phyloP scores from a whole-genome alignment of 2,329 filamentous ascomycete genomes.

The Fusarium sp. region DNA sequence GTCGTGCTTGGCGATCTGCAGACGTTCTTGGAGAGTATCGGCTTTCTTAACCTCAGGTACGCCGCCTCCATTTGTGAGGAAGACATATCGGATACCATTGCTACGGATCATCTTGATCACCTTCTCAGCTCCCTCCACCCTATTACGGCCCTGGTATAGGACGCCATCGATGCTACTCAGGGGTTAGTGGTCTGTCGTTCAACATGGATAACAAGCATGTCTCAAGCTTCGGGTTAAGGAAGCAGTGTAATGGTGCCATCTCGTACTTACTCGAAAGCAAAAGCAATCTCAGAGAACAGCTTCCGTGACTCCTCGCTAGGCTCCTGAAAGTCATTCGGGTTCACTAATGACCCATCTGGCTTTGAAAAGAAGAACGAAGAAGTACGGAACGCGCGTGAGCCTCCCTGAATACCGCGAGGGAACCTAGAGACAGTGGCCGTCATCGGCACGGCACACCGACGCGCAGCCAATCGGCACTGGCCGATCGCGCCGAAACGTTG shows the following conservation, averaged over 20 bases:
- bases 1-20: conserved; percentile 46
- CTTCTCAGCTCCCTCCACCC: conserved; percentile 81
- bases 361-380: conserved; percentile 30
- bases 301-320: conserved; percentile 36
- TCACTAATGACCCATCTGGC: conserved; percentile 34
- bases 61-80: conserved; percentile 95
- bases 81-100: conserved; percentile 87
- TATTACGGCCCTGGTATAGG: conserved; percentile 82
- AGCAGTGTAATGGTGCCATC: not conserved
- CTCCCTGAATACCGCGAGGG: conserved; percentile 4
- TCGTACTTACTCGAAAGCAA: conserved; percentile 51
- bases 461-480: conserved; percentile 41
- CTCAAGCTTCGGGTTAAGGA: not conserved
- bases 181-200: conserved; percentile 9
- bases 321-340: conserved; percentile 33
- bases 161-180: conserved; percentile 83
- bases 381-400: conserved; percentile 19
- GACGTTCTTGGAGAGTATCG: conserved; percentile 47
- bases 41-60: conserved; percentile 71
- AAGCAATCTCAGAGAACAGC: conserved; percentile 48
- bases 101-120: conserved; percentile 78
- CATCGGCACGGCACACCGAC: conserved; percentile 28
- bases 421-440: conserved; percentile 7
- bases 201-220: not conserved
- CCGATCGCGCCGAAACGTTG: conserved; percentile 39